These are phyloP conservation scores for Platismatia glauca DNA, from an alignment of 495 filamentous ascomycete species.

Conservation along the genomic window DNA sequence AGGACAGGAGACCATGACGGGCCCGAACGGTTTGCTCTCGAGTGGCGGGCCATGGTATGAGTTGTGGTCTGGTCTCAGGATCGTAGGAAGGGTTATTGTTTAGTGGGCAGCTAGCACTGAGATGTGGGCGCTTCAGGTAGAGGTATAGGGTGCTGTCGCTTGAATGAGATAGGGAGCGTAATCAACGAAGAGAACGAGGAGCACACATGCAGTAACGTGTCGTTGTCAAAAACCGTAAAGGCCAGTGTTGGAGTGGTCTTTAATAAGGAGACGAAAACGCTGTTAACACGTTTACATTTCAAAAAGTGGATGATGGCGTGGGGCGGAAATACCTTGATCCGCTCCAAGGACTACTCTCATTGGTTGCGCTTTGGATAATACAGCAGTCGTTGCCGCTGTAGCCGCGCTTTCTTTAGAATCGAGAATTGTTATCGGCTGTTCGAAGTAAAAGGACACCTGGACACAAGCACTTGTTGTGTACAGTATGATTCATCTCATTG, in stretches of 20 bases:
- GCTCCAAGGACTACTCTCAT: background rate
- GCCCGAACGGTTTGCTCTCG: conserved; percentile 43
- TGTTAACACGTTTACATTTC: background rate
- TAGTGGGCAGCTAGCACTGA: background rate
- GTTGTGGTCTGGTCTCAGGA: background rate
- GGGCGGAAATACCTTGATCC: background rate
- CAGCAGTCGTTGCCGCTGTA: background rate
- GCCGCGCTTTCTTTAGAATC: background rate
- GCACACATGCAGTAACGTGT: background rate
- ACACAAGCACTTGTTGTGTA: too few relatives aligned
- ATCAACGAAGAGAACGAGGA: background rate
- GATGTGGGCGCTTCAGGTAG: background rate
- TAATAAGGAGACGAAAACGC: background rate
- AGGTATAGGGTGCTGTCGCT: background rate
- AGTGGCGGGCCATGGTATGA: conserved; percentile 38
- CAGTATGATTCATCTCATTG: too few relatives aligned
- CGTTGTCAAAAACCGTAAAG: background rate
- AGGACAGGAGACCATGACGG: conserved; percentile 65
- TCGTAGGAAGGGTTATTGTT: background rate
- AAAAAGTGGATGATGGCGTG: background rate
- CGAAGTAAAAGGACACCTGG: background rate
- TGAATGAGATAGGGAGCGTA: background rate
- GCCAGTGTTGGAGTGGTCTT: background rate
- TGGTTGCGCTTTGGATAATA: too few relatives aligned
- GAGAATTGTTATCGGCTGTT: background rate